Evolutionary conservation across 2,329 filamentous ascomycete species (phyloP).

Genomic region (Colletotrichum brevisporum): DNA sequence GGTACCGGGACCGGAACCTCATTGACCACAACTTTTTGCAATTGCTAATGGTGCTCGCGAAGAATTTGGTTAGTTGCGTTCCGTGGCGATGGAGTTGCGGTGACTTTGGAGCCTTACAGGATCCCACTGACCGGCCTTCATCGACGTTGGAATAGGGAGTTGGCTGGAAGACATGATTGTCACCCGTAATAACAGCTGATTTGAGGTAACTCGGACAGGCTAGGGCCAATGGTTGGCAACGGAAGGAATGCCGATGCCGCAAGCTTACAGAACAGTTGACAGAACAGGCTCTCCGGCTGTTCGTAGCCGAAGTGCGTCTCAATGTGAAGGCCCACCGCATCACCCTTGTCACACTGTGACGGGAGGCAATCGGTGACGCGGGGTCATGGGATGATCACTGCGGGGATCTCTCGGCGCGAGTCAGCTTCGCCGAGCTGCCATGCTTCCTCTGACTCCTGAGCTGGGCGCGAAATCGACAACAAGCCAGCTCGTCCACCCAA

Average conservation of each 20-base stretch:
- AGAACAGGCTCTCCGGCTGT: no score
- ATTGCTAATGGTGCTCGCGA: constrained; percentile 34
- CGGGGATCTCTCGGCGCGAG: neutral
- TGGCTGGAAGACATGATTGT: constrained; percentile 5
- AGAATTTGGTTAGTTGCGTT: neutral
- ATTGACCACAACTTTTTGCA: constrained; percentile 53
- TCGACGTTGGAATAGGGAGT: constrained; percentile 22
- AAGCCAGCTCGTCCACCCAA: neutral
- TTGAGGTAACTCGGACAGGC: no score
- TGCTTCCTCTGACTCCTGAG: constrained; percentile 6
- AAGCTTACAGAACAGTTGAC: no score
- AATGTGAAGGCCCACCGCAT: no score
- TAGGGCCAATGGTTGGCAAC: no score
- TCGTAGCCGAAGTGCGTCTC: no score
- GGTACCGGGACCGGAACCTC: constrained; percentile 59
- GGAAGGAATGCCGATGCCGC: no score
- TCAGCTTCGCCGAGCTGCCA: constrained; percentile 5
- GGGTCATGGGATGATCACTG: constrained; percentile 1
- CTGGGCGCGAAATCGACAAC: neutral
- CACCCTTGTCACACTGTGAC: neutral
- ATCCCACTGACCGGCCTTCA: constrained; percentile 44
- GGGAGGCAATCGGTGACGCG: constrained; percentile 12
- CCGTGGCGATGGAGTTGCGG: neutral
- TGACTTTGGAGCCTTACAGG: constrained; percentile 31
- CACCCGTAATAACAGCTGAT: no score